Evolutionary conservation across 2,329 filamentous ascomycete species (phyloP).

Genomic region (Monosporascus sp.): DNA sequence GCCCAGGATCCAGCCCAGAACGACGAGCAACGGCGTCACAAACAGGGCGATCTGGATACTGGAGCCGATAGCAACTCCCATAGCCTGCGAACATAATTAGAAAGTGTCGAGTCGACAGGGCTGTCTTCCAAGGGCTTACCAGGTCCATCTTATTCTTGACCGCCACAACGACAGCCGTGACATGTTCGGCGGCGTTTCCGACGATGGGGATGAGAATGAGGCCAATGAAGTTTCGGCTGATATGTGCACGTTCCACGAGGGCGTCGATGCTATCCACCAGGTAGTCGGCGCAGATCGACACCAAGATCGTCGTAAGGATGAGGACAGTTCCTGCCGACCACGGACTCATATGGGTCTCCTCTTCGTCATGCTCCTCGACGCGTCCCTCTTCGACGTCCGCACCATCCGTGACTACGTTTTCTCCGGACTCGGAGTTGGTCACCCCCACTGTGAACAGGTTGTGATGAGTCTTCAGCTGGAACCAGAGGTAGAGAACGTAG

Average conservation of each 20-base stretch:
- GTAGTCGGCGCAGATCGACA: conserved; percentile 72
- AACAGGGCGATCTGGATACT: conserved; percentile 80
- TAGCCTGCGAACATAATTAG: conserved; percentile 42
- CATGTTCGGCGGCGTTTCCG: conserved; percentile 75
- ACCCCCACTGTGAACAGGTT: conserved; percentile 61
- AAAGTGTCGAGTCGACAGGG: not conserved
- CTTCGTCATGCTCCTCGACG: conserved; percentile 37
- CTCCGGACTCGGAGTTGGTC: conserved; percentile 11
- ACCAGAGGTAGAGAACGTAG: conserved; percentile 72
- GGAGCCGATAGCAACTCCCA: conserved; percentile 77
- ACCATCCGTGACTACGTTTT: conserved; percentile 10
- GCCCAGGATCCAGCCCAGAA: conserved; percentile 72
- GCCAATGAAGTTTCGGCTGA: conserved; percentile 79
- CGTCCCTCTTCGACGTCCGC: conserved; percentile 23
- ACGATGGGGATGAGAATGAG: conserved; percentile 75
- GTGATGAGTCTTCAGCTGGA: conserved; percentile 73
- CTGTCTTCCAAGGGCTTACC: conserved; percentile 12
- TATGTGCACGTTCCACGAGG: conserved; percentile 63
- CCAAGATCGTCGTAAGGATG: conserved; percentile 64
- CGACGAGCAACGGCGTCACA: conserved; percentile 74
- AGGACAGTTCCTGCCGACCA: conserved; percentile 62
- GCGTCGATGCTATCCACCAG: conserved; percentile 72
- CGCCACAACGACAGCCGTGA: conserved; percentile 75
- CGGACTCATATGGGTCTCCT: conserved; percentile 53
- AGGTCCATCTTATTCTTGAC: conserved; percentile 72